phyloP scores from a whole-genome alignment of 306 rosid genomes.

The Sophora flavescens region DNA sequence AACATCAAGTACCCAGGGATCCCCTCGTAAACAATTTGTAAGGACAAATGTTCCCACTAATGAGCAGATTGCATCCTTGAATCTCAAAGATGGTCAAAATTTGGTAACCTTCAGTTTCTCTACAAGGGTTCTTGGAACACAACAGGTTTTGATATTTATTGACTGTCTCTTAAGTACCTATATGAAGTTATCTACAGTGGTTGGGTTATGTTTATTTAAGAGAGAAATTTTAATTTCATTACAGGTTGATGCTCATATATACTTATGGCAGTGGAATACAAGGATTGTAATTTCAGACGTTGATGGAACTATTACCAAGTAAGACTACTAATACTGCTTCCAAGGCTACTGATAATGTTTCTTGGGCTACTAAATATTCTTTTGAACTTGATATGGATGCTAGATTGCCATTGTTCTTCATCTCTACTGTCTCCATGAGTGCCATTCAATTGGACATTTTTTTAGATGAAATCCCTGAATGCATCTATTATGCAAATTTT shows the following conservation, averaged over 20 bases:
- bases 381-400: constrained; percentile 38
- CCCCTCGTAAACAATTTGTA: constrained; percentile 72
- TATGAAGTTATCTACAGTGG: constrained; percentile 16
- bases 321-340: constrained; percentile 50
- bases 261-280: constrained; percentile 98
- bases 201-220: constrained; percentile 38
- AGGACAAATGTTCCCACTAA: constrained; percentile 96
- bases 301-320: constrained; percentile 99
- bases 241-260: constrained; percentile 99
- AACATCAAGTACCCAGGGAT: constrained; percentile 47
- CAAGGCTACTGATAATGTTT: constrained; percentile 31
- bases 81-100: constrained; percentile 96
- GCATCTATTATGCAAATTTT: constrained; percentile 18
- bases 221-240: constrained; percentile 42
- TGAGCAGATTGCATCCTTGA: constrained; percentile 96
- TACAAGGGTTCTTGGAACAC: constrained; percentile 89
- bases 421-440: constrained; percentile 23
- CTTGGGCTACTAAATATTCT: constrained; percentile 42
- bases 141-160: constrained; percentile 75
- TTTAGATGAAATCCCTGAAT: constrained; percentile 28
- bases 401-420: constrained; percentile 32
- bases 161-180: constrained; percentile 29
- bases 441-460: constrained; percentile 33
- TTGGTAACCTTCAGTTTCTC: constrained; percentile 88
- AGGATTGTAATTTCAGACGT: constrained; percentile 96